Base-by-base conservation (phyloP, 352 stramenopile genomes). In the Phytopythium oedochilum region DNA sequence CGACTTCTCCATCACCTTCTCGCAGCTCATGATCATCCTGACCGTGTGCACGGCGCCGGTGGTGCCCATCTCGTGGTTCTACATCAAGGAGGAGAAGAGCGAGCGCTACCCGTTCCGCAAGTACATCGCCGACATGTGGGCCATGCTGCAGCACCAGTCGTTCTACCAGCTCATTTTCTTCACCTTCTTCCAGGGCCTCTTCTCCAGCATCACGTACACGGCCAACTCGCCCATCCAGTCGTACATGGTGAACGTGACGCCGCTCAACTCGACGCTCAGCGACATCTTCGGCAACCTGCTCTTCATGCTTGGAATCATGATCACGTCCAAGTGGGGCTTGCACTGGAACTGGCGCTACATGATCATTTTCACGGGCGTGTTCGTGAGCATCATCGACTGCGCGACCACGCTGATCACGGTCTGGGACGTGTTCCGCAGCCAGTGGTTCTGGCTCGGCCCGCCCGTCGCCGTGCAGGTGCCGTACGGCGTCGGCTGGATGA, bases 271-370 rank as follows among this genome's bases (percentile, higher is more conserved):
- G 40, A 63, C 46, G 14, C 44, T 68, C 20, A 60, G 48, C 17
- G 42, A 54, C 34, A 61, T 75, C n/a, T 36, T 71, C 20, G 42
- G 58, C 32, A 62, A 55, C 29, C 14, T 63, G 18, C 25, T 71
- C 8, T 71, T 68, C 52, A 46, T 60, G 49, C 31, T 51, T 9
- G 59, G 55, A 15, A 50, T 75, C 36, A 56, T 67, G 32, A 43
- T 50, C 8, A 66, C 52, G n/a, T 62, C 56, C 17, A 62, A 62
- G 40, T 62, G 56, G 56, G 56, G 56, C 5, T 32, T 62, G 11
- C 61, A 68, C 32, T 77, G 68, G 68, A 70, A 66, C 43, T 77
- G 68, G 68, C 64, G 65, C n/a, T 54, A 22, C n/a, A 70, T 72
- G 56, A 60, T 68, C 28, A 20, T 61, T 7, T 44, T 53, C 25